Conservation (phyloP, 192 early-diverging fungal genomes). For the Coemansia sp. region DNA sequence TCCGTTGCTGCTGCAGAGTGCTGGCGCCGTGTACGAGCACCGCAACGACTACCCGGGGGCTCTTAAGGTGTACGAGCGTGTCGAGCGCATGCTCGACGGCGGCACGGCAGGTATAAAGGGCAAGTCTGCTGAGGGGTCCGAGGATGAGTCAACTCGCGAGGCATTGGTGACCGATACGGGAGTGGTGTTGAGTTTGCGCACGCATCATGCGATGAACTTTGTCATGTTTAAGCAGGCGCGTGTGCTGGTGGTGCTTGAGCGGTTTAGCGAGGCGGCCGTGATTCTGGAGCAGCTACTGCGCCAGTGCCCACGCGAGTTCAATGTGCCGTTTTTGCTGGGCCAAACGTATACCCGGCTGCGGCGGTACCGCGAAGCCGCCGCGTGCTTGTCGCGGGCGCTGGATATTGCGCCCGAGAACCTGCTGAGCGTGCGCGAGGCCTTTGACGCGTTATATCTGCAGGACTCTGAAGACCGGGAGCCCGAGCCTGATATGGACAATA, state of each 20-base stretch:
- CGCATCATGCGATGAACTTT: slow-evolving; percentile 48
- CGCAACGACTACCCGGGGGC: slow-evolving; percentile 55
- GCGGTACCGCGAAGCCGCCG: slow-evolving; percentile 42
- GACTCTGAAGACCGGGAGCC: slow-evolving; percentile 8
- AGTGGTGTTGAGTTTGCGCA: slow-evolving; percentile 10
- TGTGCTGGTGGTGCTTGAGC: slow-evolving; percentile 54
- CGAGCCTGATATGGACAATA: not conserved
- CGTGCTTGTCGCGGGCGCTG: slow-evolving; percentile 35
- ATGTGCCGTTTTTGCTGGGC: slow-evolving; percentile 50
- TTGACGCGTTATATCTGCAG: slow-evolving; percentile 48
- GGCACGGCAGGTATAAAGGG: not conserved
- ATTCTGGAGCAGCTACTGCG: slow-evolving; percentile 61
- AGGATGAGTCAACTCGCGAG: not conserved
- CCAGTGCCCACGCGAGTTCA: slow-evolving; percentile 47
- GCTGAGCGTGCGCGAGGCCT: slow-evolving; percentile 46
- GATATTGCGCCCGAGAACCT: slow-evolving; percentile 46
- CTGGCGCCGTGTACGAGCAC: slow-evolving; percentile 70
- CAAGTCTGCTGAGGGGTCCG: not conserved
- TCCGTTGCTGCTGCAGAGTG: slow-evolving; percentile 64
- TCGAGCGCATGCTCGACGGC: slow-evolving; percentile 50
- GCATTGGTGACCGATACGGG: slow-evolving; percentile 4
- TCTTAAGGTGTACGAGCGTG: slow-evolving; percentile 58
- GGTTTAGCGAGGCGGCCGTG: slow-evolving; percentile 59
- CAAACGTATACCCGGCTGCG: slow-evolving; percentile 45
- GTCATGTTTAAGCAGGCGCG: slow-evolving; percentile 69